These are phyloP conservation scores for Aspergillus pseudoglaucus DNA, from an alignment of 2,329 filamentous ascomycete species.

Conservation along the genomic window DNA sequence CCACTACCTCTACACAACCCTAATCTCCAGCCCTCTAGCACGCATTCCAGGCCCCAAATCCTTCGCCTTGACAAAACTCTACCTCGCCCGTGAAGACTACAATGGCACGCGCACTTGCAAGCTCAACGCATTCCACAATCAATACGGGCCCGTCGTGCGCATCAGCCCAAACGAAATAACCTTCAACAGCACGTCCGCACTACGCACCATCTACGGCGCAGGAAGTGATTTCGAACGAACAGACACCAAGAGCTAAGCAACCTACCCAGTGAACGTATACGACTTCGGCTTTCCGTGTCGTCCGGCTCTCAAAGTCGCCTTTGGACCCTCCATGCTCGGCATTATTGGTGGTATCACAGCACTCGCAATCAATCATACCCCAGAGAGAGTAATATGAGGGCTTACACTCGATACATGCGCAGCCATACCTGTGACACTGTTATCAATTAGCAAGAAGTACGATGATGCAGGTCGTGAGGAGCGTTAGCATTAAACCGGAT, in stretches of 20 bases:
- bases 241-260: not conserved
- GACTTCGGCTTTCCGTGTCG: not conserved
- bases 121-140: conserved; percentile 39
- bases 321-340: not conserved
- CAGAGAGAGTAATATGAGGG: too few relatives aligned
- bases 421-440: too few relatives aligned
- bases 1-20: too few relatives aligned
- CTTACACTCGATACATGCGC: too few relatives aligned
- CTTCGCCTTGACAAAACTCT: conserved; percentile 41
- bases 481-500: too few relatives aligned
- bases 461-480: too few relatives aligned
- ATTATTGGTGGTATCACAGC: not conserved
- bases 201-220: conserved; percentile 50
- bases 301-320: not conserved
- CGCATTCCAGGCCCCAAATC: conserved; percentile 30
- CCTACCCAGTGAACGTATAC: conserved; percentile 2
- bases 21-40: conserved; percentile 2
- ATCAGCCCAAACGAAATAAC: conserved; percentile 44
- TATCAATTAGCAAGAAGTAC: too few relatives aligned
- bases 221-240: conserved; percentile 48
- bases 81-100: conserved; percentile 42
- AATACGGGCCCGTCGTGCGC: conserved; percentile 45
- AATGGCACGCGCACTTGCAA: conserved; percentile 37
- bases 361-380: not conserved
- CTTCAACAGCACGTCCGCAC: conserved; percentile 39